Conservation (phyloP, 495 filamentous ascomycete species). For the Aspergillus diversus region DNA sequence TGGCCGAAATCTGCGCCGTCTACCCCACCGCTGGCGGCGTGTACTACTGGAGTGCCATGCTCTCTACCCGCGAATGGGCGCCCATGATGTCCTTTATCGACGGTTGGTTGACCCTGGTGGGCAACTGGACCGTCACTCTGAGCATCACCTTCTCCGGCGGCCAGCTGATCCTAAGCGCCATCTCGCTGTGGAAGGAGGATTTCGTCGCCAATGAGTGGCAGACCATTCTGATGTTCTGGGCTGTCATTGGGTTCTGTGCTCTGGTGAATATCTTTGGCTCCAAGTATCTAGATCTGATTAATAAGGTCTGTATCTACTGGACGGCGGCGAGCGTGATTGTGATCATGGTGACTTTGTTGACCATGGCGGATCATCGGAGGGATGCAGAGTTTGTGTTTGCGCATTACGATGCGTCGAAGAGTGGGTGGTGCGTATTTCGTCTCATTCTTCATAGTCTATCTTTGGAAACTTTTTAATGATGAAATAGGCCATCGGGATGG, state of each 20-base stretch:
- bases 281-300: constrained; percentile 63
- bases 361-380: constrained; percentile 57
- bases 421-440: constrained; percentile 52
- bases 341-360: constrained; percentile 60
- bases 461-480: constrained; percentile 1
- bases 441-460: not conserved
- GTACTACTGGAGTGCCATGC: constrained; percentile 77
- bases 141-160: constrained; percentile 56
- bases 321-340: constrained; percentile 62
- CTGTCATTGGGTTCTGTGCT: constrained; percentile 60
- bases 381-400: constrained; percentile 62
- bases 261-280: constrained; percentile 61
- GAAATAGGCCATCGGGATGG: constrained; percentile 57
- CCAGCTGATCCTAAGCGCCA: constrained; percentile 64
- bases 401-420: constrained; percentile 60
- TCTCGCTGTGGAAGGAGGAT: constrained; percentile 62
- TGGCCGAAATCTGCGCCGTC: constrained; percentile 77
- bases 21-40: constrained; percentile 72
- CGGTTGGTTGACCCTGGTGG: constrained; percentile 75
- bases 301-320: constrained; percentile 72
- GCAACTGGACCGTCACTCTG: constrained; percentile 64
- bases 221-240: constrained; percentile 68
- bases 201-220: constrained; percentile 66
- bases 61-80: constrained; percentile 57
- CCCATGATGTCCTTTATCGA: constrained; percentile 69